Conservation (phyloP, 371 early-diverging fungal species). For the Syncephalastrum racemosum region DNA sequence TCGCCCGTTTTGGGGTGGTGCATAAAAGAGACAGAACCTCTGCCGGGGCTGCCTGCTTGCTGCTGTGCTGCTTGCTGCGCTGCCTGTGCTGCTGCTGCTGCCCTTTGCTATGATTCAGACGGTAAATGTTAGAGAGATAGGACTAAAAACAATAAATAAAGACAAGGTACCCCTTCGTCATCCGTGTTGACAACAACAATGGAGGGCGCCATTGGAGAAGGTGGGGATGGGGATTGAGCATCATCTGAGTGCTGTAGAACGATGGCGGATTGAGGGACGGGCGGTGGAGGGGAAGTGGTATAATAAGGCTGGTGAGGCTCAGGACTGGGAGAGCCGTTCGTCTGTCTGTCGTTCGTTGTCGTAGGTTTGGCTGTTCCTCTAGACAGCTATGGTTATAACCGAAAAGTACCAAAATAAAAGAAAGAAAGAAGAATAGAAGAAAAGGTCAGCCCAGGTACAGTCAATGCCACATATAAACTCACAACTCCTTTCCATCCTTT, state of each 20-base stretch:
- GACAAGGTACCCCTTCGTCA: conserved; percentile 17
- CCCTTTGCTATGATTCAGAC: too few relatives aligned
- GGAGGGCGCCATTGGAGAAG: conserved; percentile 16
- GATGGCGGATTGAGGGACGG: conserved; percentile 3
- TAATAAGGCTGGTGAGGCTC: conserved; percentile 8
- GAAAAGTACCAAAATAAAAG: conserved; percentile 11
- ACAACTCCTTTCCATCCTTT: conserved; percentile 48
- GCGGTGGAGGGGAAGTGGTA: conserved; percentile 7
- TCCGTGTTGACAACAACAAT: conserved; percentile 26
- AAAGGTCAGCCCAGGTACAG: conserved; percentile 8
- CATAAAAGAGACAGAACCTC: conserved; percentile 23
- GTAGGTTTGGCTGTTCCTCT: conserved; percentile 15
- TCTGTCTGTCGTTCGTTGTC: conserved; percentile 7
- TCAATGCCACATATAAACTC: background rate
- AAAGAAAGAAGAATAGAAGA: too few relatives aligned
- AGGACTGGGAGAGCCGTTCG: conserved; percentile 3
- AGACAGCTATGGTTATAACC: conserved; percentile 24
- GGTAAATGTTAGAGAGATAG: too few relatives aligned
- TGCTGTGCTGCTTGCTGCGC: conserved; percentile 7
- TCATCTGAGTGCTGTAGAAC: background rate
- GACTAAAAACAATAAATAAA: background rate
- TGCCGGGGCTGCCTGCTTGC: background rate
- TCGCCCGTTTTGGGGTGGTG: conserved; percentile 28
- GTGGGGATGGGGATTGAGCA: background rate
- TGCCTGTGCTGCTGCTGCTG: conserved; percentile 9